A percentile compares a stretch with the other conserved stretches of the same genome.
Conservation (phyloP, 306 rosid genomes). For the Hippophae rhamnoides region DNA sequence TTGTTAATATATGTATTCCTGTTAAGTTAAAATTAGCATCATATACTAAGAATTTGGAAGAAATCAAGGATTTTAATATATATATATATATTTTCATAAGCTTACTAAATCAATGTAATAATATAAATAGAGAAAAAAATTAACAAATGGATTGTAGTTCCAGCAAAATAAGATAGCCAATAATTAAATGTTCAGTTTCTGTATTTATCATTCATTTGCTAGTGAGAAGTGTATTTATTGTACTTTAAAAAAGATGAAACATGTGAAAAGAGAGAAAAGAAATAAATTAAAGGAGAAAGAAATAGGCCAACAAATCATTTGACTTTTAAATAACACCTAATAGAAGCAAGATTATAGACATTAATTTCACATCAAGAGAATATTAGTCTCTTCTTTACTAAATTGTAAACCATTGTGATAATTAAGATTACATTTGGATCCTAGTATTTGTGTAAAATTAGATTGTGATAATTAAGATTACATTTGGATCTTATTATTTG, state of each 20-base stretch:
- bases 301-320: conserved; percentile 41
- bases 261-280: conserved; percentile 11
- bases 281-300: conserved; percentile 17
- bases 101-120: no score
- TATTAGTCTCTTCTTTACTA: not conserved
- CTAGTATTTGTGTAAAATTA: no score
- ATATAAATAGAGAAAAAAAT: not conserved
- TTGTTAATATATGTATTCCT: no score
- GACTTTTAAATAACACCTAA: conserved; percentile 30
- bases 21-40: no score
- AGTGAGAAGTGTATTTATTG: conserved; percentile 1
- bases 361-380: not conserved
- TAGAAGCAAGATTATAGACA: conserved; percentile 16
- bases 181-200: no score
- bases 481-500: no score
- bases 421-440: no score
- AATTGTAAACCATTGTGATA: not conserved
- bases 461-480: no score
- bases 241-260: conserved; percentile 14
- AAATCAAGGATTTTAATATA: no score
- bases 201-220: not conserved
- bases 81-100: no score
- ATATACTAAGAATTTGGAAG: no score
- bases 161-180: not conserved
- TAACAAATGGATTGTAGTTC: conserved; percentile 12